Percentiles rank a stretch among this genome's conserved stretches.
Conservation (phyloP, 768 basidiomycete genomes). For the Leccinum obscurum region DNA sequence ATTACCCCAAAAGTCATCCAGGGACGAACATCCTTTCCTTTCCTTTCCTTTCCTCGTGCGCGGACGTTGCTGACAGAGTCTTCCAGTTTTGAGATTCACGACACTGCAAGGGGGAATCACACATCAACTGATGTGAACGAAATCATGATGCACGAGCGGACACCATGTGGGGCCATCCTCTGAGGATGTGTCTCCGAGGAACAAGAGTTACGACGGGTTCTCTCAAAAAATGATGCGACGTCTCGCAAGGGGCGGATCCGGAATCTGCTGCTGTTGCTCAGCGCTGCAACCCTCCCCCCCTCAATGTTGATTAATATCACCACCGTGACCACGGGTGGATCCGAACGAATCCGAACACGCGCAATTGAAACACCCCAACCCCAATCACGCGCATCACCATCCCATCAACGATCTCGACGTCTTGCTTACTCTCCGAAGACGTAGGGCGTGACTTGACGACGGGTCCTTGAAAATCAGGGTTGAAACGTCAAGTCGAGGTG, state of each 20-base stretch:
- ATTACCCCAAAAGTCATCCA: constrained; percentile 6
- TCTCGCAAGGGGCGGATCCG: neutral
- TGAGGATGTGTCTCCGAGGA: constrained; percentile 11
- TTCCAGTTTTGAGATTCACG: constrained; percentile 11
- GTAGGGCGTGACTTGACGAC: neutral
- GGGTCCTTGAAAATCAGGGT: neutral
- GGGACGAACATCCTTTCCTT: constrained; percentile 12
- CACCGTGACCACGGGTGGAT: neutral
- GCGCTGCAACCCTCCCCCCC: neutral
- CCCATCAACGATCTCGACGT: neutral
- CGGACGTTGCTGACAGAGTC: neutral
- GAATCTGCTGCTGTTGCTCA: neutral
- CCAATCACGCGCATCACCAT: neutral
- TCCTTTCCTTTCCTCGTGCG: neutral
- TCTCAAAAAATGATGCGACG: neutral
- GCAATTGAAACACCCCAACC: constrained; percentile 23
- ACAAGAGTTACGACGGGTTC: constrained; percentile 15
- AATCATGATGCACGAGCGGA: neutral
- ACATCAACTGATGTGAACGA: constrained; percentile 5
- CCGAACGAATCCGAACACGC: neutral
- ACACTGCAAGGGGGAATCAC: constrained; percentile 1
- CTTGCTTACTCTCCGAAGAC: constrained; percentile 4
- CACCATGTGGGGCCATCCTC: neutral
- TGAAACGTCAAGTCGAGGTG: neutral
- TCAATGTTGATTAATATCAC: neutral